Conservation (phyloP, 495 filamentous ascomycete species). For the Penicillium robsamsonii region DNA sequence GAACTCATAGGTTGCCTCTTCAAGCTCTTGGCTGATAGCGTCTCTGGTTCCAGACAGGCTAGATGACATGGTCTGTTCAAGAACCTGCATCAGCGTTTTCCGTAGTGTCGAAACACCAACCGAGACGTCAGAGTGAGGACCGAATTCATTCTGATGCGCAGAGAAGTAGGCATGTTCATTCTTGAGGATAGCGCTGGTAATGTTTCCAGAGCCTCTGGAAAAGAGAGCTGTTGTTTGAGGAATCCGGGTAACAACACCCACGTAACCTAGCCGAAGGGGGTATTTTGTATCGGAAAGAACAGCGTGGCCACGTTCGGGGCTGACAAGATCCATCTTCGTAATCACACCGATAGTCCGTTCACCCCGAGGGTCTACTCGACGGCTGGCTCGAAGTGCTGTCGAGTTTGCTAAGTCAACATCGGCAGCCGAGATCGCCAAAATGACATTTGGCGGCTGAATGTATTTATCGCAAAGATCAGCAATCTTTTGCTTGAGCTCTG, state of each 20-base stretch:
- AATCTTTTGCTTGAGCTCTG: conserved; percentile 93
- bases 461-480: conserved; percentile 97
- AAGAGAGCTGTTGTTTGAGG: conserved; percentile 77
- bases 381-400: conserved; percentile 83
- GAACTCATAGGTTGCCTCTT: conserved; percentile 97
- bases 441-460: conserved; percentile 93
- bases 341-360: conserved; percentile 97
- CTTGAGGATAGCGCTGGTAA: conserved; percentile 75
- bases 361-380: conserved; percentile 88
- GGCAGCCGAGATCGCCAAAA: conserved; percentile 94
- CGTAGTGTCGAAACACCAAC: conserved; percentile 84
- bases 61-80: conserved; percentile 94
- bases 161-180: conserved; percentile 91
- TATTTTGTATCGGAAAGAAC: conserved; percentile 90
- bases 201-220: conserved; percentile 76
- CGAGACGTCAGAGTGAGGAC: conserved; percentile 62
- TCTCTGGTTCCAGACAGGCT: conserved; percentile 84
- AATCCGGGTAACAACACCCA: conserved; percentile 86
- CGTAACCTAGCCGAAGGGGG: conserved; percentile 91
- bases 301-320: conserved; percentile 69
- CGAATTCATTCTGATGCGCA: conserved; percentile 76
- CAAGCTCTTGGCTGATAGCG: conserved; percentile 89
- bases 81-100: conserved; percentile 94
- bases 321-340: conserved; percentile 98
- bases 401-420: conserved; percentile 98